Base-by-base conservation (phyloP, 2,329 filamentous ascomycete species). In the Trichoderma lentiforme region DNA sequence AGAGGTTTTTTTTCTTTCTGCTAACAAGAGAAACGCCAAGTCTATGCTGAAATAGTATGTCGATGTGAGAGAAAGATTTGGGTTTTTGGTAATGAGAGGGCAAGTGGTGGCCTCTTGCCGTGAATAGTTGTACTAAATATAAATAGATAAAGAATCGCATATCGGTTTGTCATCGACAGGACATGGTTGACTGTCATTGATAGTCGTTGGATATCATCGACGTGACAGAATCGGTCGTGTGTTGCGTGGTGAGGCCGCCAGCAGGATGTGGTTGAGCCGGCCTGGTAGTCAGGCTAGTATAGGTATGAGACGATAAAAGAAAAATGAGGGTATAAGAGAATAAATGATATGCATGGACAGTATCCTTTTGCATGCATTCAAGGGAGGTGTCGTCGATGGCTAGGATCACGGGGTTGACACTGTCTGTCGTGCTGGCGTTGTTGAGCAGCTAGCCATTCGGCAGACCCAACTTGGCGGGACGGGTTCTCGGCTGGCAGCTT, bases 401-500 rank as follows among this genome's bases (percentile, higher is more conserved):
- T 80, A 30, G 84, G 85, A 76, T 86, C 84, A 71, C 84, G 82
- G 11, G 84, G 83, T 60, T 81, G 82, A 71, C 81, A 83, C 47
- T 81, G 82, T 58, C 80, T 80, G 72, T 80, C 78, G 70, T 79
- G 81, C 26, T 80, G 81, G 74, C 82, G 82, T 76, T 86, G 83
- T 72, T 85, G 83, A 71, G 86, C 84, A 67, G 84, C 82, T 70
- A 85, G 75, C 84, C 86, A 88, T 76, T 88, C 86, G 18, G 85
- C 78, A 53, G 85, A 84, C 60, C 85, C 85, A 62, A 81, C 84
- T 74, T 87, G 86, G 74, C 84, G 81, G 36, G 81, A 84, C n/a
- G 86, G 87, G 74, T 89, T 86, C 79, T 91, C 89, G 51, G 85
- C 86, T 72, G 88, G 89, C 74, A 89, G 72, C 79, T 91, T 91